These are phyloP conservation scores for Micromonas pusilla DNA, from an alignment of 139 green algal genomes.

Conservation along the genomic window DNA sequence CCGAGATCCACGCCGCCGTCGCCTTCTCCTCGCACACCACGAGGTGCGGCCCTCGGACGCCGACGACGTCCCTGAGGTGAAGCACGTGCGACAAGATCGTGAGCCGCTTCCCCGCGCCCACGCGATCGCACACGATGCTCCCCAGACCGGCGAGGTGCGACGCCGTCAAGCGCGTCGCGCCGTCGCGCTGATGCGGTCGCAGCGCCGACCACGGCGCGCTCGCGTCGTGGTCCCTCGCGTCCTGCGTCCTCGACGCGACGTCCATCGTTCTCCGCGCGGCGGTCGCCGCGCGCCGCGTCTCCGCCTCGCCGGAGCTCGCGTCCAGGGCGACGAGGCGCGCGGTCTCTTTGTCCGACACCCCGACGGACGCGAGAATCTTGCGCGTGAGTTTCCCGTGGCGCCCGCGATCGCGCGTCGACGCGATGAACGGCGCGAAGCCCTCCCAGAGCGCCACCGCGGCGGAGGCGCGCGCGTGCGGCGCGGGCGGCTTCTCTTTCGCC, in stretches of 20 bases:
- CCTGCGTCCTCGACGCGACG: neutral
- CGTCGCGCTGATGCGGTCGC: neutral
- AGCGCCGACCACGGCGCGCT: neutral
- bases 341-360: neutral
- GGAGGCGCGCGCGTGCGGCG: neutral
- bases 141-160: neutral
- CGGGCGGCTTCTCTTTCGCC: neutral
- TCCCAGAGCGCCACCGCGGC: neutral
- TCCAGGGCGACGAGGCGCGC: neutral
- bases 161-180: neutral
- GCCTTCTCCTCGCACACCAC: conserved; percentile 41
- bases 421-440: neutral
- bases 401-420: neutral
- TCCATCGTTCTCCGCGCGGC: neutral
- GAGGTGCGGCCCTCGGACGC: conserved; percentile 33
- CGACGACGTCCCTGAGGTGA: neutral
- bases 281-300: neutral
- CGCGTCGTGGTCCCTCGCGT: too few species aligned
- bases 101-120: neutral
- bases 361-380: neutral
- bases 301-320: neutral
- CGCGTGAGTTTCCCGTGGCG: neutral
- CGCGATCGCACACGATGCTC: neutral
- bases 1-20: conserved; percentile 29
- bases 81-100: neutral